Evolutionary conservation across 257 asterid species (phyloP), one percentile per base, ranked within the genome.

Genomic region (Solanum piurae): DNA sequence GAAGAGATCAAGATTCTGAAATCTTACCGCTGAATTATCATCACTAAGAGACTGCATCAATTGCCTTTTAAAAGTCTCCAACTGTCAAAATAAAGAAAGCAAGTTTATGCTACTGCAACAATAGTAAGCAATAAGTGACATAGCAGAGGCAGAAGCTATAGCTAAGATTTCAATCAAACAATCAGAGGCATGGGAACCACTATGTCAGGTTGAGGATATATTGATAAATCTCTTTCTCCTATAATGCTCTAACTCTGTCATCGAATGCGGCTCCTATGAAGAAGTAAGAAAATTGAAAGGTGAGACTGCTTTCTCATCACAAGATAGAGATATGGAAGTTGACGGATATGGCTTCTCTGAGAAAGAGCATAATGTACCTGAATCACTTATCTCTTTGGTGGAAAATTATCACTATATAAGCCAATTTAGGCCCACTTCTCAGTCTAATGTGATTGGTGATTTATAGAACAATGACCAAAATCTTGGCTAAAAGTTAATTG

Each of bases 11-110:
- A 77, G 60, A 77, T 77, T 77, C 58, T 40, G 62, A 77, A 75
- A 88, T 40, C 94, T 87, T 95, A 96, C 98, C 5, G 95, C 88
- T 87, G 98, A 91, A 90, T 89, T 94, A 85, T 96, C 98, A 80
- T 95, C 99, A 88, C 90, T 95, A 87, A 96, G 77, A 31, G 99
- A 96, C 87, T 93, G 97, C 98, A 96, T 92, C 94, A 96, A 86
- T 87, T 96, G 99, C 90, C 95, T 92, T 92, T 96, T 95, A 91
- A 96, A 96, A 83, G 96, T 92, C 91, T 96, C 99, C 88, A 96
- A 91, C 99, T 96, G 96, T 64, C 73, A 77, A 76, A 36, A 77
- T 6, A 40, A 76, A 40, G 62, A 40, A 77, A 40, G 23, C 62
- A 40, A 40, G 62, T 77, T 40, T 40, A 77, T 40, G 84, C 36